Percentiles rank a stretch among this genome's conserved stretches.
Conservation (phyloP, 2,329 filamentous ascomycete species). For the Colletotrichum agaves region DNA sequence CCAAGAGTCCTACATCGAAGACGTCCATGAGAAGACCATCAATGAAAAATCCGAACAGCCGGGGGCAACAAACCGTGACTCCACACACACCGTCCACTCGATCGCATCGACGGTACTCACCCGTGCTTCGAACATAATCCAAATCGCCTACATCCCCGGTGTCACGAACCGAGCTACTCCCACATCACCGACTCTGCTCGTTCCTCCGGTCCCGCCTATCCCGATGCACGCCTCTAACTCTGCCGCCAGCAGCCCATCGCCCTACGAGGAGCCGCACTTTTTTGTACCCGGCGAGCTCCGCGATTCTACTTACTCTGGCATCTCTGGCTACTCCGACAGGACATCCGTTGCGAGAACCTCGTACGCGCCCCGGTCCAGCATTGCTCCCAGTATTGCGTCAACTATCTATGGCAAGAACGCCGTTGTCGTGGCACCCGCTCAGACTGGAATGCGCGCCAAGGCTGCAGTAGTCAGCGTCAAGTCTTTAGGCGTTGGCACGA, state of each 20-base stretch:
- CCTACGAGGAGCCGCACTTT: conserved; percentile 84
- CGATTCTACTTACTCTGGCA: conserved; percentile 88
- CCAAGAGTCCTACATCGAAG: conserved; percentile 66
- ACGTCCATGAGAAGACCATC: conserved; percentile 67
- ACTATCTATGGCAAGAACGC: conserved; percentile 95
- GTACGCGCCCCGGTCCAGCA: conserved; percentile 73
- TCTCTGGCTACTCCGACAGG: conserved; percentile 71
- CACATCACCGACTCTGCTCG: conserved; percentile 81
- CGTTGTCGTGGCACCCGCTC: conserved; percentile 82
- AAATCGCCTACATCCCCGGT: conserved; percentile 98
- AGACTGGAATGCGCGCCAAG: conserved; percentile 87
- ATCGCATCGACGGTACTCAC: conserved; percentile 96
- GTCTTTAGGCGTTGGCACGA: conserved; percentile 67
- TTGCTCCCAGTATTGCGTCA: conserved; percentile 88
- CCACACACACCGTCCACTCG: conserved; percentile 87
- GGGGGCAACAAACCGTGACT: conserved; percentile 72
- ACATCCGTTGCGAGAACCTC: conserved; percentile 70
- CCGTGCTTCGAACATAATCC: conserved; percentile 97
- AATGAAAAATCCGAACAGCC: conserved; percentile 63
- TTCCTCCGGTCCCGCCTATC: conserved; percentile 94
- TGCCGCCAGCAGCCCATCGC: conserved; percentile 61
- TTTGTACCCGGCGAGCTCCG: conserved; percentile 92
- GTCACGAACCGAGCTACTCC: conserved; percentile 92
- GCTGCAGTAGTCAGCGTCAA: conserved; percentile 95
- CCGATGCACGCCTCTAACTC: conserved; percentile 72